These are phyloP conservation scores for Candida silvatica DNA, from an alignment of 805 yeast species.

Conservation along the genomic window DNA sequence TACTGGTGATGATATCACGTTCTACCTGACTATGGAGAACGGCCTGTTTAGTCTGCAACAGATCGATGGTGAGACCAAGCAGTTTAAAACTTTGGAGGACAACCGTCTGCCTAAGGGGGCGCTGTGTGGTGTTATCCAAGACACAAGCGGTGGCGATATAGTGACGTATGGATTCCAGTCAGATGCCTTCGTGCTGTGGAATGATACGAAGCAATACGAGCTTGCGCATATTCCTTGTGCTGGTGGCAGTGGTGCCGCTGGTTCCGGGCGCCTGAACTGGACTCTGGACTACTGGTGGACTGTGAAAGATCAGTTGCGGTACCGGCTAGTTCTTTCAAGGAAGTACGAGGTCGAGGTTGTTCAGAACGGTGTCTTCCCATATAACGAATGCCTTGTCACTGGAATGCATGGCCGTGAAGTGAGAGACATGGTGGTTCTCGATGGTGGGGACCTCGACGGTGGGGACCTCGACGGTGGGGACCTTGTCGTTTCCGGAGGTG, in stretches of 20 bases:
- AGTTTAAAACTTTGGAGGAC: conserved; percentile 19
- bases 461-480: conserved; percentile 23
- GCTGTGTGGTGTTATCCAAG: conserved; percentile 61
- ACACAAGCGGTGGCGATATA: conserved; percentile 33
- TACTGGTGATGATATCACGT: conserved; percentile 8
- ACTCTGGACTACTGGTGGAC: too few relatives aligned
- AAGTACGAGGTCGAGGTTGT: conserved; percentile 39
- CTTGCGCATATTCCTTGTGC: conserved; percentile 71
- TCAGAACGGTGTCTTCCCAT: conserved; percentile 15
- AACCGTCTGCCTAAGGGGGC: conserved; percentile 70
- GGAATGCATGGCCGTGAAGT: conserved; percentile 94
- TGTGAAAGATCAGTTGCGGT: too few relatives aligned
- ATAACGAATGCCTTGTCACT: conserved; percentile 28
- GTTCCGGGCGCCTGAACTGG: too few relatives aligned
- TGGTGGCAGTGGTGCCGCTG: too few relatives aligned
- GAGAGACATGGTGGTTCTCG: conserved; percentile 57
- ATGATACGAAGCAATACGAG: conserved; percentile 70
- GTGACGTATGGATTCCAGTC: conserved; percentile 78
- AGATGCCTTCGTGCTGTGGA: conserved; percentile 69
- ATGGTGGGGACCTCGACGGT: too few relatives aligned
- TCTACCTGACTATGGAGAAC: conserved; percentile 53
- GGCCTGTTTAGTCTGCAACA: conserved; percentile 46
- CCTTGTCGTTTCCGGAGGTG: conserved; percentile 71
- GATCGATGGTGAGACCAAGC: conserved; percentile 11
- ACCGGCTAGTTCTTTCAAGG: too few relatives aligned